Percentiles rank a stretch among this genome's conserved stretches.
phyloP scores from a whole-genome alignment of 2,329 filamentous ascomycete species.

The Diaporthe longicolla region DNA sequence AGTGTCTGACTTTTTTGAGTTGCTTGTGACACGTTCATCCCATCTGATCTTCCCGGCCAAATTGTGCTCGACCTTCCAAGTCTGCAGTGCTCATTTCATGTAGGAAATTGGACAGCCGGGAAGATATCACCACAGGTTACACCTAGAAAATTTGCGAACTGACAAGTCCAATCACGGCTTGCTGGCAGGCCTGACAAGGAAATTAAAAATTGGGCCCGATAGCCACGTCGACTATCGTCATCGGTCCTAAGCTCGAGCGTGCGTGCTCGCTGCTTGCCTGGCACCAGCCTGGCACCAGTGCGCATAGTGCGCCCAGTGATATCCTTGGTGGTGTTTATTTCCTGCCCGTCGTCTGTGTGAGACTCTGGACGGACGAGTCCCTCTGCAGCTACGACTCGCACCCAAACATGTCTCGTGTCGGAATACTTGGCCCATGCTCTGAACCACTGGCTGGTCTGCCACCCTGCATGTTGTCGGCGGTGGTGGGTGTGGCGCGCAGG shows the following conservation, averaged over 20 bases:
- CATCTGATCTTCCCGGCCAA: slow-evolving; percentile 11
- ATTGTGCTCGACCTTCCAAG: slow-evolving; percentile 30
- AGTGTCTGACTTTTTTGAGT: slow-evolving; percentile 17
- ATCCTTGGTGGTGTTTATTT: background rate
- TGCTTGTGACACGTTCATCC: slow-evolving; percentile 25
- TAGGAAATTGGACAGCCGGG: slow-evolving; percentile 42
- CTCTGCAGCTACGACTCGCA: slow-evolving; percentile 23
- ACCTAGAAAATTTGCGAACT: slow-evolving; percentile 36
- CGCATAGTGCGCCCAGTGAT: background rate
- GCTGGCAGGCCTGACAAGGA: slow-evolving; percentile 36
- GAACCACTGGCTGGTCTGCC: background rate
- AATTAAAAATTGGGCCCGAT: slow-evolving; percentile 40
- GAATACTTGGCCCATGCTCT: slow-evolving; percentile 28
- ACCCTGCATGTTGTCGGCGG: slow-evolving; percentile 8
- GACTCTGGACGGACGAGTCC: background rate
- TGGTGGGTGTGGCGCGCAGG: slow-evolving; percentile 4
- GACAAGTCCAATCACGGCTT: slow-evolving; percentile 30
- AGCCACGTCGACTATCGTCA: slow-evolving; percentile 30
- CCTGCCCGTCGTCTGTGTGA: background rate
- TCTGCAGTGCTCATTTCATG: slow-evolving; percentile 39
- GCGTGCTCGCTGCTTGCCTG: background rate
- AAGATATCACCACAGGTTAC: slow-evolving; percentile 40
- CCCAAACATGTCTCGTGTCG: slow-evolving; percentile 32
- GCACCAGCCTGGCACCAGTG: background rate
- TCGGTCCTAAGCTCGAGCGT: slow-evolving; percentile 8